Evolutionary conservation across 768 basidiomycete species (phyloP), one percentile per base, ranked within the genome.

Genomic region (Auricularia sp.): DNA sequence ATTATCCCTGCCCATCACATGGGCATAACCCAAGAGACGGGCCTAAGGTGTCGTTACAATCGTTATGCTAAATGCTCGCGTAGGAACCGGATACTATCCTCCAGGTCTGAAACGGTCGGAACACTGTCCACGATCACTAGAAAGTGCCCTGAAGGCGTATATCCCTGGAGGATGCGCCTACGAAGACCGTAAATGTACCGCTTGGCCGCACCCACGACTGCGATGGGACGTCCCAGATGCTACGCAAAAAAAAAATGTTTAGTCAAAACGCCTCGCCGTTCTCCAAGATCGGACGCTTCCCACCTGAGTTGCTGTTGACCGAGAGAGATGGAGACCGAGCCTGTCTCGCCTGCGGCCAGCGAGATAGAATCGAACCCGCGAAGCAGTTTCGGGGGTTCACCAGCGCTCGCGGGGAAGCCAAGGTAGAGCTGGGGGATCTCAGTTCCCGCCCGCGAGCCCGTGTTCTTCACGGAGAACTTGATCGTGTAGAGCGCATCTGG

Each of bases 371-470:
- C 80, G 65, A 84, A 84, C 14, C 82, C 83, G 68, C 81, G 72
- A 24, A 85, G 71, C 18, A 84, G 80, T 67, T 75, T 80, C 67
- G 75, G 75, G 7, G 83, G 83, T 67, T 83, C 82, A 2, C 78
- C 78, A 14, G 81, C 79, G 21, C 71, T 68, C 2, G 73, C 58
- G 1, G 83, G 83, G 68, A 77, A 83, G n/a, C 74, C 77, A 18
- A 85, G 73, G 65, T 85, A 85, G 34, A 84, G 67, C 65, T 84
- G 83, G 6, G 82, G 79, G 54, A 80, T 83, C 71, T 85, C 83
- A 16, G 79, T 76, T 0, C 84, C 85, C 14, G 73, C 76, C n/a
- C 80, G 66, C 1, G 70, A 67, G 35, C 85, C 85, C 1, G 75
- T 79, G 70, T 86, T 85, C 36, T 69, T 71, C 1, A 85, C 73